These are phyloP conservation scores for Fonsecaea monophora DNA, from an alignment of 2,329 filamentous ascomycete species.

Conservation along the genomic window DNA sequence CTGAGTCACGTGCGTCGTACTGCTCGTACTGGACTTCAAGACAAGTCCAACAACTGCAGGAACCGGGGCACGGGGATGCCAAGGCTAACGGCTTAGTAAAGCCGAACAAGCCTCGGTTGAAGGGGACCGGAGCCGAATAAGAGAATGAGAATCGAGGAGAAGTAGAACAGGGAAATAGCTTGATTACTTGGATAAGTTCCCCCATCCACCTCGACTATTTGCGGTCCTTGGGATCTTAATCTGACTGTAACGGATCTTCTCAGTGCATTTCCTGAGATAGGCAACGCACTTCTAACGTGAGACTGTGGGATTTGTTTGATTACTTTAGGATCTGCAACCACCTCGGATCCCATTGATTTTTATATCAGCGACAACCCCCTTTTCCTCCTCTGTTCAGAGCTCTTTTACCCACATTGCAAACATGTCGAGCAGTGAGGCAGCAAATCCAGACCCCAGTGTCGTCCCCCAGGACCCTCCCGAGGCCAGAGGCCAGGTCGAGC, in stretches of 20 bases:
- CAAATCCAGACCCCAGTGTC: conserved; percentile 32
- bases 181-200: neutral
- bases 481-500: conserved; percentile 22
- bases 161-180: neutral
- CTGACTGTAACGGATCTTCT: neutral
- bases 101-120: conserved; percentile 4
- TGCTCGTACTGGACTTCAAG: neutral
- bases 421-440: conserved; percentile 33
- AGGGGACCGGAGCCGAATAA: neutral
- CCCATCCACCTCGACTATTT: neutral
- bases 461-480: conserved; percentile 31
- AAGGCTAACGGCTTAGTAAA: neutral
- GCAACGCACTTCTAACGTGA: neutral
- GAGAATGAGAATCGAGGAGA: neutral
- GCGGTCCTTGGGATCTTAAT: neutral
- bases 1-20: neutral
- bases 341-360: neutral
- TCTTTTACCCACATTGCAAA: neutral
- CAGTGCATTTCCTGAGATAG: neutral
- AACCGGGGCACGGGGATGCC: neutral
- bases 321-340: neutral
- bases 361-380: neutral
- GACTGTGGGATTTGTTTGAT: neutral
- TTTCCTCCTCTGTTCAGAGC: neutral
- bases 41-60: neutral